Evolutionary conservation across 2,329 filamentous ascomycete genomes (phyloP), one percentile per base, ranked within the genome.

Genomic region (Arthrocladium fulminans): DNA sequence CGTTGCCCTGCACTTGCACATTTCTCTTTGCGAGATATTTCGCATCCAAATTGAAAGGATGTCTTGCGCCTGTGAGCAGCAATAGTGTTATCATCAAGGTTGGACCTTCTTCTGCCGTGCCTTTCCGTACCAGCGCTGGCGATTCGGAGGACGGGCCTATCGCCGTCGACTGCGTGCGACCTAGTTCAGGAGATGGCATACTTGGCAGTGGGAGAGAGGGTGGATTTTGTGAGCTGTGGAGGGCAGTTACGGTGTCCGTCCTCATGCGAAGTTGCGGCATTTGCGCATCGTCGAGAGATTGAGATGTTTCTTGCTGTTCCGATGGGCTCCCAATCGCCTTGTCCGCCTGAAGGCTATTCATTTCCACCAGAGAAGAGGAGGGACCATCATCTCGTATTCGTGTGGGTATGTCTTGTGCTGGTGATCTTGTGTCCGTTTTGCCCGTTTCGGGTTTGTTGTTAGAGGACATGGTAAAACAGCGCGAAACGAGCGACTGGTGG

Each of bases 11-110:
- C 1, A 92, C 79, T 41, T 77, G 77, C 47, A 95, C 86, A 58
- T 84, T 86, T 51, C 88, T 80, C 67, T 89, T 88, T 47, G 75
- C 74, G 47, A 97, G 72, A 61, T 96, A 96, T 62, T 81, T 86
- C 60, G 86, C 84, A 65, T 94, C 86, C 56, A 97, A 84, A 63
- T 83, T 88, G 68, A 94, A 95, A 0, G 88, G 88, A 67, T 96
- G 88, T 53, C 88, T 77, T 30, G 85, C 84, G 37, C 89, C 89
- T 1, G 76, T 88, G 0, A 83, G 86, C 49, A 95, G 76, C 30
- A 96, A 76, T 30, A 97, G 73, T 45, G 87, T 94, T 57, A 97
- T 69, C 53, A 67, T 63, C 57, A 72, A 67, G 35, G 67, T 60
- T 19, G 69, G 69, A n/a, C 69, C 69, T 25, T 65, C 58, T 9